Base-by-base conservation (phyloP, 208 protist genomes). In the Leishmania major region DNA sequence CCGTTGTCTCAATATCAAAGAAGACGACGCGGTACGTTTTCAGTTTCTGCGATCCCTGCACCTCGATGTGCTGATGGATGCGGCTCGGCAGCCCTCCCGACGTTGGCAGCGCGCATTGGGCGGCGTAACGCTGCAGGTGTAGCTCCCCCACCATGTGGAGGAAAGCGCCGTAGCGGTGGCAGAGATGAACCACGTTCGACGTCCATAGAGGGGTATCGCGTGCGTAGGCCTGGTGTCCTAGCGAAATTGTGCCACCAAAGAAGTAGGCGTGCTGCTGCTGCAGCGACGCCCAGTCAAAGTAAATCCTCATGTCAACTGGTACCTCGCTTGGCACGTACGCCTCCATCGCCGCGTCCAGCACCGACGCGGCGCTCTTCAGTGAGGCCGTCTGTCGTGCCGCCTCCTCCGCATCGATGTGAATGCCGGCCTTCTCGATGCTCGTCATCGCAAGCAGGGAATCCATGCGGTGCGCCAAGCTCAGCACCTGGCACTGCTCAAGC, bases 1-100 rank as follows among this genome's bases (percentile, higher is more conserved):
- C 95, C 2, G 95, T 98, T 51, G 93, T 96, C 86, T 98, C 95
- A 31, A 98, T 79, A 77, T 98, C 95, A 75, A 96, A 96, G 31
- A 97, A 70, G 10, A 98, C 89, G 17, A 96, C 17, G 66, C 94
- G 85, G 80, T 89, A 83, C 31, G 64, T 82, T 64, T 82, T 79
- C 7, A 55, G 13, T 37, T 78, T 71, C 49, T 88, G 84, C 37
- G 84, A 81, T 43, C 79, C 84, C 45, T 87, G 74, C 43, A 81
- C 73, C 31, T 83, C 74, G 28, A 96, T 84, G 84, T 89, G 80
- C 31, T 84, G 49, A 2, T 79, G 13, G 4, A 96, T 81, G 49
- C 89, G 87, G 40, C 88, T 62, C 11, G 89, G 76, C 43, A 94
- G 69, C 25, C 80, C 75, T 8, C 57, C 72, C 28, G 40, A 72